Evolutionary conservation across 2,329 filamentous ascomycete genomes (phyloP).

Genomic region (Madurella fahalii): DNA sequence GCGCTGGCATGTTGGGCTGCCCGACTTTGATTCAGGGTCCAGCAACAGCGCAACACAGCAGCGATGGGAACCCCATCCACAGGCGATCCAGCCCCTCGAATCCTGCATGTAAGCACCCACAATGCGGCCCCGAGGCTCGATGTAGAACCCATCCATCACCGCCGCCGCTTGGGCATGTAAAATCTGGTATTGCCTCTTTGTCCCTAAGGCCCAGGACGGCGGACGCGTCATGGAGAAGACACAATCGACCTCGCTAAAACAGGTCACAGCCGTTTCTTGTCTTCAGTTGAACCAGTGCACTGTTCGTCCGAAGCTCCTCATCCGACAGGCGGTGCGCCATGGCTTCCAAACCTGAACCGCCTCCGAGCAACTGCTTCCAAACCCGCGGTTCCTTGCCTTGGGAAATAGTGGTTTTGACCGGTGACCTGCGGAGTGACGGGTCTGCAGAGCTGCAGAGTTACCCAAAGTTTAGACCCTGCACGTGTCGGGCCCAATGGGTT

Average conservation of each 20-base stretch:
- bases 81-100: background rate
- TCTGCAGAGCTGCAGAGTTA: background rate
- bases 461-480: background rate
- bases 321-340: too few species aligned
- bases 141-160: background rate
- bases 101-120: conserved; percentile 4
- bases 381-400: background rate
- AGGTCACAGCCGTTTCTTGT: too few species aligned
- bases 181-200: background rate
- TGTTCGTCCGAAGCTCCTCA: too few species aligned
- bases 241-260: too few species aligned
- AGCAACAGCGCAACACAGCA: background rate
- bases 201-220: too few species aligned
- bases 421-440: background rate
- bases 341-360: too few species aligned
- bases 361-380: too few species aligned
- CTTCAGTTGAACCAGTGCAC: too few species aligned
- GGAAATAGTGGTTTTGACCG: background rate
- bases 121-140: conserved; percentile 3
- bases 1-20: conserved; percentile 10
- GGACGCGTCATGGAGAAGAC: too few species aligned
- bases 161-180: conserved; percentile 7
- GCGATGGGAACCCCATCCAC: background rate
- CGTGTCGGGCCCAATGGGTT: background rate
- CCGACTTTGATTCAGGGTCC: background rate